These are phyloP conservation scores for Herpetospermum pedunculosum DNA, from an alignment of 306 rosid species.

Conservation along the genomic window DNA sequence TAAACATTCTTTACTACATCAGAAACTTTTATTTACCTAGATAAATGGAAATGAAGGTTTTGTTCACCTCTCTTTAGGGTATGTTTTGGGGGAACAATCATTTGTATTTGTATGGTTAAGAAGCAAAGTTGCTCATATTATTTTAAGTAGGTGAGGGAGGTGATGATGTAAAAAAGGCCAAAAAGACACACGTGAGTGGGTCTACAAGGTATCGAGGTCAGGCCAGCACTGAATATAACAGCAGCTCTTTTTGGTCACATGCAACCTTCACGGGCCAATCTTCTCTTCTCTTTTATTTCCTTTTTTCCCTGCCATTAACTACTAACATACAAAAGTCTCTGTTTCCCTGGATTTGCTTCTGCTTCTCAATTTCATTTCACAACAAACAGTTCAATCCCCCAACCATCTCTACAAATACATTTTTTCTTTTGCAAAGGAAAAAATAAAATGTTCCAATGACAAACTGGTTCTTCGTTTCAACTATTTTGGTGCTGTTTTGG, in stretches of 20 bases:
- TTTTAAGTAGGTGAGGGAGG: slow-evolving; percentile 17
- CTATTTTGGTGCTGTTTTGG: not conserved
- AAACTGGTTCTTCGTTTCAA: not conserved
- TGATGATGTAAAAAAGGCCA: slow-evolving; percentile 45
- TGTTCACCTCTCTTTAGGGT: not conserved
- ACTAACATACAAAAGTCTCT: slow-evolving; percentile 5
- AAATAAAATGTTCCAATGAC: not conserved
- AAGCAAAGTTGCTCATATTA: not conserved
- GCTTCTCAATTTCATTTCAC: not conserved
- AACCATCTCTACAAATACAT: not conserved
- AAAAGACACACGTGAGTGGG: slow-evolving; percentile 88
- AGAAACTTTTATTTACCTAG: not conserved
- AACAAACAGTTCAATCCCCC: not conserved
- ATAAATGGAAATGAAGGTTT: not conserved
- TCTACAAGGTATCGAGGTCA: slow-evolving; percentile 53
- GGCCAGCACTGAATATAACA: slow-evolving; percentile 79
- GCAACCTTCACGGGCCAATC: slow-evolving; percentile 89
- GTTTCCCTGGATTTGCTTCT: slow-evolving; percentile 2
- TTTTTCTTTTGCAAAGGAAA: not conserved
- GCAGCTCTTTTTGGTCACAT: slow-evolving; percentile 82
- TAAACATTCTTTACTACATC: not conserved
- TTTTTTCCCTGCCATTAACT: slow-evolving; percentile 2
- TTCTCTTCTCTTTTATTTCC: not conserved
- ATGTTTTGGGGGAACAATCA: not conserved
- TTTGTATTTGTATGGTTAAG: slow-evolving; percentile 10